Evolutionary conservation across 2,329 filamentous ascomycete species (phyloP).

Genomic region (Penicillium sp.): DNA sequence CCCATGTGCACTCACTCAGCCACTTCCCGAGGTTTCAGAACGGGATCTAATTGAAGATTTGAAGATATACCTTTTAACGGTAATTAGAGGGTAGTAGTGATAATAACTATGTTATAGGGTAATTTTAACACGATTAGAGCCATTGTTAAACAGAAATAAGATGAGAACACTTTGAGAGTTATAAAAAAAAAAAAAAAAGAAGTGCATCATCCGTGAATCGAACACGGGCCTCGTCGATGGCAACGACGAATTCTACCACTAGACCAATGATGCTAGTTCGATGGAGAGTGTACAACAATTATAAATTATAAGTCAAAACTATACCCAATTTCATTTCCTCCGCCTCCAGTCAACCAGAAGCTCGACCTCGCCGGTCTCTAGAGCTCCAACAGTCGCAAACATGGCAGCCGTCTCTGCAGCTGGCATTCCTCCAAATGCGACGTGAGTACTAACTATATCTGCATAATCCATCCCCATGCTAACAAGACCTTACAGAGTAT

Average conservation of each 20-base stretch:
- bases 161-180: too few species aligned
- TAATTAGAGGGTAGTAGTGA: too few species aligned
- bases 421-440: constrained; percentile 38
- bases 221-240: constrained; percentile 49
- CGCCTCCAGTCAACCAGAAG: constrained; percentile 9
- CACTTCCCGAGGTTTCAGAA: background rate
- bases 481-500: constrained; percentile 35
- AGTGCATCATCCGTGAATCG: constrained; percentile 48
- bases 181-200: constrained; percentile 10
- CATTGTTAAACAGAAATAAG: too few species aligned
- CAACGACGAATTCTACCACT: constrained; percentile 48
- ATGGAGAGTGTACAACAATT: too few species aligned
- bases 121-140: too few species aligned
- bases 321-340: background rate
- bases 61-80: too few species aligned
- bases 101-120: too few species aligned
- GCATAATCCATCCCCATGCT: constrained; percentile 9
- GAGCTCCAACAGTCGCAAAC: constrained; percentile 29
- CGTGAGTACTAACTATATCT: constrained; percentile 30
- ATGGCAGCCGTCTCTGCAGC: constrained; percentile 38
- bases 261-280: constrained; percentile 44
- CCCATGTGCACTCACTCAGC: background rate
- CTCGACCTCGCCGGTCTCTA: constrained; percentile 17
- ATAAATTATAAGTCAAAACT: rapidly evolving
- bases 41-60: too few species aligned